phyloP scores from a whole-genome alignment of 768 basidiomycete genomes.

The Fomitopsis pulvina region DNA sequence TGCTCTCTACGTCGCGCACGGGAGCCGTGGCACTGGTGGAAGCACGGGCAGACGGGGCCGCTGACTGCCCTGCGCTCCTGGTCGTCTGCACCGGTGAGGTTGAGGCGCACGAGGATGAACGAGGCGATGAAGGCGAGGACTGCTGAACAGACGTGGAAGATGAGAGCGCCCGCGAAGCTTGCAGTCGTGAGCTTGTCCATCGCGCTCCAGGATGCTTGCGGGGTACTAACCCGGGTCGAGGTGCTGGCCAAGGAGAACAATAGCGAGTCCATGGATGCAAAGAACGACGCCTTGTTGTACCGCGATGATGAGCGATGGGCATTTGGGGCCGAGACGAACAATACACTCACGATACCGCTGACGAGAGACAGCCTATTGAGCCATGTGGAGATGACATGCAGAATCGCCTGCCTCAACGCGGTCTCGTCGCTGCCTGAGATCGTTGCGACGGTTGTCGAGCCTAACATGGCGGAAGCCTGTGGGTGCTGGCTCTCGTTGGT shows the following conservation, averaged over 20 bases:
- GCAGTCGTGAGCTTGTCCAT: constrained; percentile 13
- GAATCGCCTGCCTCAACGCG: constrained; percentile 11
- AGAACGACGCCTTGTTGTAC: constrained; percentile 47
- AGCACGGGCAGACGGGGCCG: constrained; percentile 7
- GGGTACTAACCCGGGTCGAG: constrained; percentile 8
- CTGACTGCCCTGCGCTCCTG: constrained; percentile 25
- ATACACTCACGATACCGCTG: constrained; percentile 43
- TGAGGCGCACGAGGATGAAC: constrained; percentile 50
- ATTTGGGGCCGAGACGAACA: background rate
- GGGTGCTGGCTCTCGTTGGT: no score
- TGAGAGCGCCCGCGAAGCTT: constrained; percentile 13
- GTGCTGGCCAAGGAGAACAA: constrained; percentile 28
- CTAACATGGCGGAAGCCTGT: no score
- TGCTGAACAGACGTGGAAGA: constrained; percentile 43
- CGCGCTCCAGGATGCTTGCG: constrained; percentile 8
- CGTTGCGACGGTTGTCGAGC: no score
- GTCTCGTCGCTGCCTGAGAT: constrained; percentile 1
- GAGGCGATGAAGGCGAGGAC: constrained; percentile 47
- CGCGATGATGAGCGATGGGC: background rate
- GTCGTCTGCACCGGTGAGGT: constrained; percentile 43
- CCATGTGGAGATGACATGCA: constrained; percentile 44
- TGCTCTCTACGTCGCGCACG: background rate
- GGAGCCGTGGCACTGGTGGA: background rate
- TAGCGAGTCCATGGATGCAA: constrained; percentile 52
- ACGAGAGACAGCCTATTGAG: constrained; percentile 55